Base-by-base conservation (phyloP, 2,329 filamentous ascomycete genomes). In the Venturia effusa region DNA sequence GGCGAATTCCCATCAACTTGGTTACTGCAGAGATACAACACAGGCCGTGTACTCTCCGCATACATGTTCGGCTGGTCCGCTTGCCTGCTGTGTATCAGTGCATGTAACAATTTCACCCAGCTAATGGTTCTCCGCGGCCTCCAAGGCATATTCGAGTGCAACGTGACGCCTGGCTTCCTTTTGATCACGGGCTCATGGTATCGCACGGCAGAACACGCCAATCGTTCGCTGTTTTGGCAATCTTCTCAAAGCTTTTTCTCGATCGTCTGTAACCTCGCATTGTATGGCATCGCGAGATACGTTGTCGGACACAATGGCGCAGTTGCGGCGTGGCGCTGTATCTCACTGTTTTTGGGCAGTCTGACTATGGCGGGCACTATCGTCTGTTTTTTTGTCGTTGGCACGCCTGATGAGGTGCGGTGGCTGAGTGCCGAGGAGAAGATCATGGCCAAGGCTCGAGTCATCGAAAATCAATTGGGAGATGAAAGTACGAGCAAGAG, bases 201-300 rank as follows among this genome's bases (percentile, higher is more conserved):
- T 72, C 84, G 45, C 43, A 30, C 24, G 41, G 17, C 43, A 17
- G 61, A 48, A 11, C n/a, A 41, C 60, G 22, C 39, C 1, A 41
- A 24, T 13, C 39, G 60, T 24, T 39, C 40, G 6, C 32, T 34
- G 4, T 24, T 61, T 72, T 90, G 87, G 87, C 84, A 78, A 66
- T 88, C 88, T 83, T 89, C 89, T 85, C 90, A 89, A 70, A 87
- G 88, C 1, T 80, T 79, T 0, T 87, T 90, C 70, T 87, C 89
- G 69, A 86, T 90, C 61, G 84, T 89, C 13, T 87, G 87, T 37
- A 88, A 87, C 87, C 86, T 0, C 88, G 89, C 86, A 80, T 84
- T 8, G 86, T 87, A 30, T 86, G 87, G 72, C 89, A 85, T 72
- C 88, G 78, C 41, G 19, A 45, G n/a, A 45, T n/a, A 45, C 41